These are phyloP conservation scores for Daucus carota DNA, from an alignment of 129 eudicot species.

Conservation along the genomic window DNA sequence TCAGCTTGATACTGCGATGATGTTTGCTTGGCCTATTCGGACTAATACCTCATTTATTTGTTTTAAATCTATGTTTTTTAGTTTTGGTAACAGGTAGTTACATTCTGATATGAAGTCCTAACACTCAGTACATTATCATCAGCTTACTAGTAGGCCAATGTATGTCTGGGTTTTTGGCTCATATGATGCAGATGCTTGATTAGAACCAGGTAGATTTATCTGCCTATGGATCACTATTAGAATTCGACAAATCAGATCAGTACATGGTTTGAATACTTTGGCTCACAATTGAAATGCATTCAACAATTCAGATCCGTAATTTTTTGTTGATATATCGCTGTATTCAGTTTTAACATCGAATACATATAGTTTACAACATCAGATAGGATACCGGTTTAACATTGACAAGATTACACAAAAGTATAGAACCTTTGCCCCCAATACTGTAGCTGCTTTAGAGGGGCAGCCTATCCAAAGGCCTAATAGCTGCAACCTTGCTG, in stretches of 20 bases:
- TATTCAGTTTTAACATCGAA: neutral
- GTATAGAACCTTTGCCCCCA: neutral
- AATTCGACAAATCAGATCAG: neutral
- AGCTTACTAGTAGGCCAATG: neutral
- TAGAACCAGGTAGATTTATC: neutral
- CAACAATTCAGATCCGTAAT: neutral
- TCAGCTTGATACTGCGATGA: neutral
- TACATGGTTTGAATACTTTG: neutral
- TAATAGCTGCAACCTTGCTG: constrained; percentile 53
- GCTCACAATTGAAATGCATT: neutral
- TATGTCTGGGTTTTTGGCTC: neutral
- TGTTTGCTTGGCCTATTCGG: neutral
- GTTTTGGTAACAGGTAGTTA: too few relatives aligned
- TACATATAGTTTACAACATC: neutral
- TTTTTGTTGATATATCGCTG: neutral
- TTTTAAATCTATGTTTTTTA: too few relatives aligned
- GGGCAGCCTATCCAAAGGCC: constrained; percentile 59
- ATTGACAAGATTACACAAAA: too few relatives aligned
- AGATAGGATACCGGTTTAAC: too few relatives aligned
- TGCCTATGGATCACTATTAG: neutral
- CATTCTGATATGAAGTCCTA: too few relatives aligned
- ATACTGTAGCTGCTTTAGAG: neutral
- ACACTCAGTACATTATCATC: neutral
- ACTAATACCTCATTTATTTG: neutral
- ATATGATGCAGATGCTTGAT: neutral